Percentiles rank a stretch among this genome's conserved stretches.
phyloP scores from a whole-genome alignment of 371 early-diverging fungal genomes.

The Actinomucor elegans region DNA sequence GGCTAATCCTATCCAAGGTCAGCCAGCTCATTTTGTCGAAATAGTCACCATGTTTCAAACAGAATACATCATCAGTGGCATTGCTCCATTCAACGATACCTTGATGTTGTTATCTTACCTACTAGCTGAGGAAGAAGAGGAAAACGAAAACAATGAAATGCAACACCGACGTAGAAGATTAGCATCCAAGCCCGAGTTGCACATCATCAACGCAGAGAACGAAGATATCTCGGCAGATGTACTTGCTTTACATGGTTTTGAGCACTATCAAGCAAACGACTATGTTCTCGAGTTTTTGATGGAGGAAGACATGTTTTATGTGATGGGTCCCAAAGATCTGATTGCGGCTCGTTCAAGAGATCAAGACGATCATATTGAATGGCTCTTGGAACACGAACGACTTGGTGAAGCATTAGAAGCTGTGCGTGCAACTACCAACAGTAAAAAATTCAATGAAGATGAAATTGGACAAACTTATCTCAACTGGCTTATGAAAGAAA shows the following conservation, averaged over 20 bases:
- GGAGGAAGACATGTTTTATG: constrained; percentile 73
- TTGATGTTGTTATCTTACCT: constrained; percentile 78
- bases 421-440: constrained; percentile 45
- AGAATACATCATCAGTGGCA: constrained; percentile 87
- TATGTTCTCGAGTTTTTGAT: constrained; percentile 72
- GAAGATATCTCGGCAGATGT: constrained; percentile 88
- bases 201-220: constrained; percentile 78
- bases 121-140: constrained; percentile 29
- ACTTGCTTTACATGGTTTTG: constrained; percentile 77
- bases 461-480: constrained; percentile 87
- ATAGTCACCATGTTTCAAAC: constrained; percentile 81
- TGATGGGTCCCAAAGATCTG: constrained; percentile 91
- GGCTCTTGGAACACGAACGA: constrained; percentile 76
- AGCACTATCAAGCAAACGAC: constrained; percentile 88
- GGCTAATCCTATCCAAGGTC: constrained; percentile 41
- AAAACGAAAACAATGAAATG: constrained; percentile 31
- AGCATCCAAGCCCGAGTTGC: constrained; percentile 84
- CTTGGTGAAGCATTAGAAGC: constrained; percentile 81
- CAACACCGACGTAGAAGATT: constrained; percentile 26
- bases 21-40: constrained; percentile 72
- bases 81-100: constrained; percentile 79
- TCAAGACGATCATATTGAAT: constrained; percentile 89
- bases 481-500: constrained; percentile 67
- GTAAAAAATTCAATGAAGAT: constrained; percentile 57
- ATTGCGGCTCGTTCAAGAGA: constrained; percentile 87